phyloP scores from a whole-genome alignment of 371 early-diverging fungal species.

The Phascolomyces articulosus region DNA sequence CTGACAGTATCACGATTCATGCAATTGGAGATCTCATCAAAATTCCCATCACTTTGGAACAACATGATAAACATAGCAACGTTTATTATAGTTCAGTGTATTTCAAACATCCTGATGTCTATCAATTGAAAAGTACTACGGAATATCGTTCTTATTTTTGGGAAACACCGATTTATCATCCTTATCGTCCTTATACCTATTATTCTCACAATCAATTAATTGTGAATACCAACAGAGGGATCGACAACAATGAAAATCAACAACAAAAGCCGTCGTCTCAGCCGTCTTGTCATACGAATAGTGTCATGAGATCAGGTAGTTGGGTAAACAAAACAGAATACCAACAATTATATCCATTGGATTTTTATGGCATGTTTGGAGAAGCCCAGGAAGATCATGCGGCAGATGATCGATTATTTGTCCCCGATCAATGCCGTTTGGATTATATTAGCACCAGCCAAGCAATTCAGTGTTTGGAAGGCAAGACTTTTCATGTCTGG shows the following conservation, averaged over 20 bases:
- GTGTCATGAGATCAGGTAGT: slow-evolving; percentile 18
- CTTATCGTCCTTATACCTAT: slow-evolving; percentile 32
- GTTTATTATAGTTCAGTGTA: slow-evolving; percentile 32
- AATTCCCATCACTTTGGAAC: slow-evolving; percentile 26
- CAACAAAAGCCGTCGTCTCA: too few species aligned
- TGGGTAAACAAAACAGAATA: slow-evolving; percentile 22
- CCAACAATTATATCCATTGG: slow-evolving; percentile 3
- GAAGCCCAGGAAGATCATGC: slow-evolving; percentile 15
- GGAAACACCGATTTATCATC: slow-evolving; percentile 35
- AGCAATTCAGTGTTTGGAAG: slow-evolving; percentile 18
- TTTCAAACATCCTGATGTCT: slow-evolving; percentile 23
- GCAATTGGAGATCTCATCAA: slow-evolving; percentile 22
- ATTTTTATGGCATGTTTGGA: slow-evolving; percentile 13
- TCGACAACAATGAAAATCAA: background rate
- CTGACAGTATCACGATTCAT: slow-evolving; percentile 35
- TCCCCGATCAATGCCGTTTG: slow-evolving; percentile 21
- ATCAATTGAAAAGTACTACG: slow-evolving; percentile 25
- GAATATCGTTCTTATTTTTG: slow-evolving; percentile 50
- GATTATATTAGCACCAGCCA: slow-evolving; percentile 13
- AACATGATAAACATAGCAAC: slow-evolving; percentile 28
- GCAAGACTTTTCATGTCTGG: slow-evolving; percentile 37
- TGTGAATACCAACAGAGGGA: slow-evolving; percentile 7
- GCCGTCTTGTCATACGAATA: slow-evolving; percentile 11
- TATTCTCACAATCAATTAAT: slow-evolving; percentile 24
- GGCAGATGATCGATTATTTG: slow-evolving; percentile 12